These are phyloP conservation scores for Diaporthe citrichinensis DNA, from an alignment of 2,329 filamentous ascomycete genomes.

Conservation along the genomic window DNA sequence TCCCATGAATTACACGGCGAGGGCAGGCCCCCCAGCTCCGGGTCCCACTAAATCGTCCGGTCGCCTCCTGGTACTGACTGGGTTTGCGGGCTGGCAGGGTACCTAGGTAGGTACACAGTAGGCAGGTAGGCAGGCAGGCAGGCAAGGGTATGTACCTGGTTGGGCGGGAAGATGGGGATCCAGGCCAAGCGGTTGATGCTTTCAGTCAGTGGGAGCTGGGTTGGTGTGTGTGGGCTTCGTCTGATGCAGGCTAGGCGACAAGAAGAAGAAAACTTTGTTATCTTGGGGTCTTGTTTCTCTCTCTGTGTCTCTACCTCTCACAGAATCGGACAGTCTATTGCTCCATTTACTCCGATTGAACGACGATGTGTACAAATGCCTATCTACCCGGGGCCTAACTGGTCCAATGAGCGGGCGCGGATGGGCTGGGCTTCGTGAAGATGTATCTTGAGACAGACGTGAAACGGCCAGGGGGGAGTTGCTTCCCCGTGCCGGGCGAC, in stretches of 20 bases:
- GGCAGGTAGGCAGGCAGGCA: not conserved
- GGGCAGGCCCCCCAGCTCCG: not conserved
- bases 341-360: constrained; percentile 3
- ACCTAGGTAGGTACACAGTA: too few species aligned
- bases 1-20: not conserved
- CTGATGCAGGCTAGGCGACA: not conserved
- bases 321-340: constrained; percentile 11
- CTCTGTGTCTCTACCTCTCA: not conserved
- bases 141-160: not conserved
- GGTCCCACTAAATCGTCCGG: constrained; percentile 35
- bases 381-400: not conserved
- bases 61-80: constrained; percentile 8
- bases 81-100: not conserved
- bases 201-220: not conserved
- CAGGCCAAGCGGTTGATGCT: not conserved
- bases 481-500: not conserved
- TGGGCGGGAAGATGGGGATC: not conserved
- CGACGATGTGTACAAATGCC: not conserved
- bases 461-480: constrained; percentile 36
- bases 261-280: not conserved
- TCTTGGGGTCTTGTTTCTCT: not conserved
- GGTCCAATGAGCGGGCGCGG: constrained; percentile 23
- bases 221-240: not conserved
- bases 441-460: constrained; percentile 39
- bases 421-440: constrained; percentile 10